Base-by-base conservation (phyloP, 2,329 filamentous ascomycete species). In the Grosmannia penicillata region DNA sequence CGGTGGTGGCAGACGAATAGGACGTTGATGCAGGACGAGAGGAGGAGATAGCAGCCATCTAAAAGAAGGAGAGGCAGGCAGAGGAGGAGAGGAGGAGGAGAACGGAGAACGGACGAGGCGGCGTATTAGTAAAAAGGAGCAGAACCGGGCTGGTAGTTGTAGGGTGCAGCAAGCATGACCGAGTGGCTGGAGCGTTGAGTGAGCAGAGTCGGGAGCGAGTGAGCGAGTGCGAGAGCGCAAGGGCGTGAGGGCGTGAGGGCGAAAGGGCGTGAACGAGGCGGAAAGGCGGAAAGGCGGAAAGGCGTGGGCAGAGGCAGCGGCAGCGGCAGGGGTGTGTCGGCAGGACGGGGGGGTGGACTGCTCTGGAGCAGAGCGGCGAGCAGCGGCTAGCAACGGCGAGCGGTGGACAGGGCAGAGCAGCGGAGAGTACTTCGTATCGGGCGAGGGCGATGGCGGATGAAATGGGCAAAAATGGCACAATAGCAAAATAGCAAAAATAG, bases 31-130 rank as follows among this genome's bases (percentile, higher is more conserved):
- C 46, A 38, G 51, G 45, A 39, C 48, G 55, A 48, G 53, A 48
- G 39, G 55, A 44, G 32, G 51, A 50, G 45, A 49, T 48, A 48
- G 60, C 57, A 55, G 61, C 61, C 63, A 66, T 66, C 62, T 65
- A 64, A 58, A 55, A 30, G 19, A 19, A 37, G 8, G 21, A 4
- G 33, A 31, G 17, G 26, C 23, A 33, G 29, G 13, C 19, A 28
- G 24, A 21, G 32, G 25, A 32, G 32, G 30, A 23, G 25, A 18
- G 28, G 33, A 41, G 36, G 36, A 36, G 33, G 31, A 34, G 33
- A 33, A 37, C n/a, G n/a, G 41, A 38, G 25, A 32, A 34, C 28
- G 21, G 25, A 18, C 25, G 33, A 41, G 36, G 36, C 33, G 33
- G 31, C 31, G 33, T 29, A 37, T 37, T 22, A 43, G 34, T 41